Evolutionary conservation across 1,284 basidiomycete genomes (phyloP).

Genomic region (Pseudozyma tsukubaensis): DNA sequence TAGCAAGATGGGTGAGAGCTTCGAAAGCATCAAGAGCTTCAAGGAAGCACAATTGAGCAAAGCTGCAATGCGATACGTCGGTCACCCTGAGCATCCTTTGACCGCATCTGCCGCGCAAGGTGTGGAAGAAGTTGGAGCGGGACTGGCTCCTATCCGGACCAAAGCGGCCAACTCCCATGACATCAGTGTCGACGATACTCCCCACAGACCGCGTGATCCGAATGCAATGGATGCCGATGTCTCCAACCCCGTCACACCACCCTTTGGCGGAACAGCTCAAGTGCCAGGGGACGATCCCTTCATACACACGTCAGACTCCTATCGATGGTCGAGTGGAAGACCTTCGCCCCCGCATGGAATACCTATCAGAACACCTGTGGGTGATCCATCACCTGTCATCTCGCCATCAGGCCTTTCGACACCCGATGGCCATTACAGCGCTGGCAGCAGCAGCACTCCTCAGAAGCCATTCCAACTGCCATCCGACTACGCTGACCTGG

Average conservation of each 20-base stretch:
- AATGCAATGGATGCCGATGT: constrained; percentile 17
- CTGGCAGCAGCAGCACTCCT: neutral
- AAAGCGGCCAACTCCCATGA: neutral
- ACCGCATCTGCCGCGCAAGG: neutral
- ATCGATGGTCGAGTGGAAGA: too few species aligned
- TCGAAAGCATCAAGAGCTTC: constrained; percentile 4
- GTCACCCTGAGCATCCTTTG: constrained; percentile 19
- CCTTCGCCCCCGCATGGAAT: neutral
- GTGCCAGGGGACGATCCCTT: too few species aligned
- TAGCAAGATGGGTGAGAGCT: constrained; percentile 4
- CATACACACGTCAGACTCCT: too few species aligned
- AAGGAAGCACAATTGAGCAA: constrained; percentile 13
- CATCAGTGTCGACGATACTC: constrained; percentile 10
- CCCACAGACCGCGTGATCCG: neutral
- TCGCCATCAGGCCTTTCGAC: neutral
- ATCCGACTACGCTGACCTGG: neutral
- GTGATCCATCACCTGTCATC: constrained; percentile 4
- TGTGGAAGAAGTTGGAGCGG: neutral
- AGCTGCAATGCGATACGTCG: constrained; percentile 22
- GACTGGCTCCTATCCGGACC: constrained; percentile 9
- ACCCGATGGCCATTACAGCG: neutral
- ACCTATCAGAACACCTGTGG: neutral
- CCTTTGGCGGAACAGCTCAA: neutral
- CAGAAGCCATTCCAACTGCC: neutral
- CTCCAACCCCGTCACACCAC: constrained; percentile 15